Evolutionary conservation across 768 basidiomycete species (phyloP), one percentile per base, ranked within the genome.

Genomic region (Amanita rimosa): DNA sequence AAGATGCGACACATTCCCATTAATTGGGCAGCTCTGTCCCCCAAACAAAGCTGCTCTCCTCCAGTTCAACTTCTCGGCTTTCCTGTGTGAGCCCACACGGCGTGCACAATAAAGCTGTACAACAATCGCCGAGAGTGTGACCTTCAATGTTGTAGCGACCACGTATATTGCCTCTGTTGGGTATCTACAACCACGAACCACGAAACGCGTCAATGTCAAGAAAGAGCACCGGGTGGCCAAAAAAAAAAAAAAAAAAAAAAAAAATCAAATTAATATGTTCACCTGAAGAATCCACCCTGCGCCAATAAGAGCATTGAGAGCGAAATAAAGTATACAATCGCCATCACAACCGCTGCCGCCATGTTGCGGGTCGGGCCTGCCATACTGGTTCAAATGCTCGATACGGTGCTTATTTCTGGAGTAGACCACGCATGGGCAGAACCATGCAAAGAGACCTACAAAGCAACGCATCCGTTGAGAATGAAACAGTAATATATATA

Each of bases 71-170:
- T 52, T 78, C 75, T 26, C 66, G 63, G 26, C 62, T 62, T 52
- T 72, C 75, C 56, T 78, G 76, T 0, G 65, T 64, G 39, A 78
- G 69, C 9, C 65, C 66, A 56, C 77, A 79, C 14, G 75, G 67
- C 0, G 55, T 53, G 55, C 75, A 78, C 54, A 62, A 76, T 19
- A 59, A 65, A 0, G 69, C 58, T 4, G 65, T 50, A 34, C 58
- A 58, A 52, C 69, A 76, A 51, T 76, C 76, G 2, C 62, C 62
- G 44, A 62, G 60, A 11, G 60, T 53, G 14, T 63, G 62, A n/a
- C 76, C 78, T 19, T 64, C 63, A 57, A 79, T 75, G 44, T 61
- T 61, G 58, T 75, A 75, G 24, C 76, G 69, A 9, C 45, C 21
- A 41, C 76, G 71, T 46, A 71, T 54, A 22, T 59, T 57, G 5